Conservation (phyloP, 306 rosid species). For the Spatholobus suberectus region DNA sequence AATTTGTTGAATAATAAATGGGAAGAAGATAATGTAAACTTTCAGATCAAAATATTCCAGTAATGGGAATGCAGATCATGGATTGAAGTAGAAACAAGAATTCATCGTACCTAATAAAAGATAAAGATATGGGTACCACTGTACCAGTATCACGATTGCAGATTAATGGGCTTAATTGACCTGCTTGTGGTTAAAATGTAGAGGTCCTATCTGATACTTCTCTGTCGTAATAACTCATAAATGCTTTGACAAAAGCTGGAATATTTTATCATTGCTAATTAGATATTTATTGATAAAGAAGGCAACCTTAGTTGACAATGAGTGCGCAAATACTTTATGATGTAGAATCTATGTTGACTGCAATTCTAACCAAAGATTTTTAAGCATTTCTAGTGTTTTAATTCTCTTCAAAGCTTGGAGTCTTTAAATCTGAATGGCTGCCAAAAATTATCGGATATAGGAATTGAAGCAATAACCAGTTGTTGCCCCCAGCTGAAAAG, state of each 20-base stretch:
- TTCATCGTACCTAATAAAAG: background rate
- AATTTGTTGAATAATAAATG: background rate
- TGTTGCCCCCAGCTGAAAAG: conserved; percentile 65
- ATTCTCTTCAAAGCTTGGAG: conserved; percentile 70
- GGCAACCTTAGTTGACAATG: conserved; percentile 11
- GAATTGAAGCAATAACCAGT: conserved; percentile 73
- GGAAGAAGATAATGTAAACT: background rate
- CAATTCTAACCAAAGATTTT: conserved; percentile 33
- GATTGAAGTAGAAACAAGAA: background rate
- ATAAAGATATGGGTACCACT: background rate
- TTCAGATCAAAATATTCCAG: background rate
- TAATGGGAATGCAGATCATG: background rate
- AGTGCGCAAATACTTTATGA: conserved; percentile 26
- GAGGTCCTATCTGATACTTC: background rate
- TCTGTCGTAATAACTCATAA: background rate
- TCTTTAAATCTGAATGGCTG: conserved; percentile 85
- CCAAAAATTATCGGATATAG: conserved; percentile 84
- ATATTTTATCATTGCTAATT: conserved; percentile 8
- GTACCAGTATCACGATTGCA: background rate
- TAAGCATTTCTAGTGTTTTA: conserved; percentile 59
- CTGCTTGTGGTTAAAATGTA: background rate
- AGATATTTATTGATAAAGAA: background rate
- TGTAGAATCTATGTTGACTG: conserved; percentile 9
- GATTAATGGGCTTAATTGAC: background rate
- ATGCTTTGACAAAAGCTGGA: background rate